Evolutionary conservation across 805 yeast species (phyloP).

Genomic region (Lipomyces yamanashiensis): DNA sequence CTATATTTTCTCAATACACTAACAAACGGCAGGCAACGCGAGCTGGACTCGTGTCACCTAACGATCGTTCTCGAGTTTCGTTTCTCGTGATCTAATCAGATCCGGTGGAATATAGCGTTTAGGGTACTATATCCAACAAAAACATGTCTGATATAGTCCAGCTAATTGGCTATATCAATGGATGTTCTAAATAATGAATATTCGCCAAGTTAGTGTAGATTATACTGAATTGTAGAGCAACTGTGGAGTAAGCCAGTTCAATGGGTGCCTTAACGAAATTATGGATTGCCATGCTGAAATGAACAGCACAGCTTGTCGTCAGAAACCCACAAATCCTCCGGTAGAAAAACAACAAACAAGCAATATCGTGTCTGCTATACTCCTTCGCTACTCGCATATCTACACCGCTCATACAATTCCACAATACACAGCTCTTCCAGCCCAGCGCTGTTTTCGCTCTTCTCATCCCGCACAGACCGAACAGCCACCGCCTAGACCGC

Average conservation of each 20-base stretch:
- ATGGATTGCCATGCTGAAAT: no score
- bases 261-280: neutral
- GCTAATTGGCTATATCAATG: no score
- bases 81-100: constrained; percentile 6
- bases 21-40: no score
- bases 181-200: no score
- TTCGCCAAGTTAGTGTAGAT: no score
- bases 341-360: neutral
- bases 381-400: no score
- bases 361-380: neutral
- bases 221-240: no score
- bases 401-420: neutral
- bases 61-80: neutral
- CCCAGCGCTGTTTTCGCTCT: neutral
- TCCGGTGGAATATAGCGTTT: constrained; percentile 12
- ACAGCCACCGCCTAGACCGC: constrained; percentile 6
- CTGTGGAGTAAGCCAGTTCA: neutral
- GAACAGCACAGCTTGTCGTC: neutral
- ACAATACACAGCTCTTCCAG: neutral
- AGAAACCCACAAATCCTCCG: neutral
- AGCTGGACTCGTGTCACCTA: no score
- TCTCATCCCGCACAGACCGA: constrained; percentile 2
- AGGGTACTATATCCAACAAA: neutral
- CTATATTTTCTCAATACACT: no score
- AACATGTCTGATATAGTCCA: neutral